Evolutionary conservation across 345 rosid species (phyloP).

Genomic region (Kernera saxatilis): DNA sequence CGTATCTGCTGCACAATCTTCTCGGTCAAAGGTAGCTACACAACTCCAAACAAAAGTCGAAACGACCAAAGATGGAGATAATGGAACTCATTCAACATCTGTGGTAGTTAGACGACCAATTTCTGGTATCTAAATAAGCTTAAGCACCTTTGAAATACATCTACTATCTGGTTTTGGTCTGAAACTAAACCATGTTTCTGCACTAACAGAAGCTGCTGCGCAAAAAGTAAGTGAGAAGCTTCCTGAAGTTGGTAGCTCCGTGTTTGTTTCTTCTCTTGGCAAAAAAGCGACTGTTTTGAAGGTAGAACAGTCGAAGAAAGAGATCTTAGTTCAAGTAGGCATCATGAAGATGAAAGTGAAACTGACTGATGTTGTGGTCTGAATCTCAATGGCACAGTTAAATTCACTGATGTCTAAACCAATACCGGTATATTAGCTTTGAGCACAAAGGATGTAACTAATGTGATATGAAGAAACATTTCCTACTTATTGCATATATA

Average conservation of each 20-base stretch:
- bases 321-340: slow-evolving; percentile 78
- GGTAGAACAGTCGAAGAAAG: slow-evolving; percentile 63
- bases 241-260: slow-evolving; percentile 63
- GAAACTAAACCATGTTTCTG: not conserved
- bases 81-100: slow-evolving; percentile 27
- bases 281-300: slow-evolving; percentile 58
- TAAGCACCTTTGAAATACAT: not conserved
- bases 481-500: slow-evolving; percentile 18
- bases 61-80: slow-evolving; percentile 17
- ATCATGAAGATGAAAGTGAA: slow-evolving; percentile 79
- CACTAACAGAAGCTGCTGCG: slow-evolving; percentile 18
- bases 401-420: not conserved
- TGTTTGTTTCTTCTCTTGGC: slow-evolving; percentile 59
- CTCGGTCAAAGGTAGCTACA: slow-evolving; percentile 29
- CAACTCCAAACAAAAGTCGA: slow-evolving; percentile 27
- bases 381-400: not conserved
- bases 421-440: not conserved
- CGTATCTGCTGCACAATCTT: slow-evolving; percentile 33
- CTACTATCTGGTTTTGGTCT: not conserved
- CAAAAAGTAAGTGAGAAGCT: slow-evolving; percentile 32
- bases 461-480: not conserved
- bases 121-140: slow-evolving; percentile 35
- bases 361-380: slow-evolving; percentile 36
- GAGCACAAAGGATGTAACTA: slow-evolving; percentile 2
- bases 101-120: slow-evolving; percentile 29